phyloP scores from a whole-genome alignment of 2,329 filamentous ascomycete species.

The Parascedosporium putredinis region DNA sequence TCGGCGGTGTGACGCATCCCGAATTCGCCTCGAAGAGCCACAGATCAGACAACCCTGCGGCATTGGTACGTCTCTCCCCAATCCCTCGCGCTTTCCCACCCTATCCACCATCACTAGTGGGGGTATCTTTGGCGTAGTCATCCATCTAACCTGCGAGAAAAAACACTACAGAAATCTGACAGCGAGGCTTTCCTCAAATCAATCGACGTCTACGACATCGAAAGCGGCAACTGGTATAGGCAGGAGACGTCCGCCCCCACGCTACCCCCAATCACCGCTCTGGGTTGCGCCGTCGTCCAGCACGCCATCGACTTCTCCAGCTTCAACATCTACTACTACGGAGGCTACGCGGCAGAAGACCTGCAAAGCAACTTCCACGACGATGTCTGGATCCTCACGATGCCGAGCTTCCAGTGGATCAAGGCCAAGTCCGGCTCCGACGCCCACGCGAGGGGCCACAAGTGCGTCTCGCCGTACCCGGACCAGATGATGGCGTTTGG shows the following conservation, averaged over 20 bases:
- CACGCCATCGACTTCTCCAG: slow-evolving; percentile 60
- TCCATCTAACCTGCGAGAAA: slow-evolving; percentile 15
- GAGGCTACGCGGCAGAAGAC: slow-evolving; percentile 54
- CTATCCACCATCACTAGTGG: neutral
- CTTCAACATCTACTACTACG: slow-evolving; percentile 79
- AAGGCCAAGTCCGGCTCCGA: slow-evolving; percentile 33
- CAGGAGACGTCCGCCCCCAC: slow-evolving; percentile 49
- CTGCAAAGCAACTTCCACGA: slow-evolving; percentile 34
- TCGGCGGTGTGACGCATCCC: slow-evolving; percentile 63
- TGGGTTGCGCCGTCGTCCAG: slow-evolving; percentile 68
- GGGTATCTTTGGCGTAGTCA: neutral
- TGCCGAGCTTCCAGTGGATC: slow-evolving; percentile 76
- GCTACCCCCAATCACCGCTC: slow-evolving; percentile 45
- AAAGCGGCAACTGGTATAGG: slow-evolving; percentile 53
- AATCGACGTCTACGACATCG: slow-evolving; percentile 71
- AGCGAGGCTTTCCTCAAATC: slow-evolving; percentile 62
- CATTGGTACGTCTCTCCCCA: slow-evolving; percentile 21
- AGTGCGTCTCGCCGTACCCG: slow-evolving; percentile 65
- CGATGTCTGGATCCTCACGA: slow-evolving; percentile 70
- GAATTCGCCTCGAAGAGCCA: slow-evolving; percentile 26
- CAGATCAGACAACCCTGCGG: slow-evolving; percentile 19
- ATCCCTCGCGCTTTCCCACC: neutral
- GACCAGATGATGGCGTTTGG: slow-evolving; percentile 73
- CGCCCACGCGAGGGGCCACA: slow-evolving; percentile 56
- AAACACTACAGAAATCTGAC: slow-evolving; percentile 36